Conservation (phyloP, 768 basidiomycete genomes). For the Albatrellus ellisii region DNA sequence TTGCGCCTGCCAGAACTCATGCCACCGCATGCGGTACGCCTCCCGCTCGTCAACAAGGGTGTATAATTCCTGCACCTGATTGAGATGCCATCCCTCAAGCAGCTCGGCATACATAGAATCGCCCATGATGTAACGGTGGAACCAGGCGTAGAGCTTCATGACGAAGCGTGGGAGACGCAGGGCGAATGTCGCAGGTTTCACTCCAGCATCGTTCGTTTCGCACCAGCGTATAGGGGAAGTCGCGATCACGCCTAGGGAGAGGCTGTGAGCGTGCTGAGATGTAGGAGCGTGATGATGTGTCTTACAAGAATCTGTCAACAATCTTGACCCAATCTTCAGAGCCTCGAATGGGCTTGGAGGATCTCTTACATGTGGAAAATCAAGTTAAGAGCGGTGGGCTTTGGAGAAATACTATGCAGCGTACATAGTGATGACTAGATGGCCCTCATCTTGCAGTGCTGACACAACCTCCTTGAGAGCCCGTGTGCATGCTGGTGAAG, state of each 20-base stretch:
- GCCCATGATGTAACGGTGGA: slow-evolving; percentile 34
- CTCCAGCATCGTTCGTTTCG: slow-evolving; percentile 38
- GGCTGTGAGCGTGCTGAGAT: background rate
- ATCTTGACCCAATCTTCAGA: slow-evolving; percentile 36
- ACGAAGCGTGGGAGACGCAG: slow-evolving; percentile 34
- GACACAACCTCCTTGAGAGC: slow-evolving; percentile 35
- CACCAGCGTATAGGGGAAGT: slow-evolving; percentile 13
- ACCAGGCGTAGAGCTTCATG: slow-evolving; percentile 35
- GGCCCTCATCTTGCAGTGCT: slow-evolving; percentile 30
- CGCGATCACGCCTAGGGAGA: slow-evolving; percentile 18
- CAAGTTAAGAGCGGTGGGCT: background rate
- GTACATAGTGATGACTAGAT: slow-evolving; percentile 41
- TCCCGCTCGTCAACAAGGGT: slow-evolving; percentile 32
- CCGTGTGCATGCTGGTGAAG: slow-evolving; percentile 48
- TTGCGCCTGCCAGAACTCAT: slow-evolving; percentile 27
- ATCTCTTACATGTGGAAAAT: slow-evolving; percentile 15
- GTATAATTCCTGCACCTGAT: slow-evolving; percentile 38
- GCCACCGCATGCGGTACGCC: slow-evolving; percentile 28
- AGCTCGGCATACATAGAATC: slow-evolving; percentile 42
- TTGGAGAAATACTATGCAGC: background rate
- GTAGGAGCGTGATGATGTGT: slow-evolving; percentile 13
- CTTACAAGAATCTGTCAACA: slow-evolving; percentile 38
- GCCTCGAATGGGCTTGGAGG: slow-evolving; percentile 39
- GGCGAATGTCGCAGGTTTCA: slow-evolving; percentile 25
- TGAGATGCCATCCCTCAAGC: slow-evolving; percentile 33